A percentile compares a stretch with the other conserved stretches of the same genome.
phyloP scores from a whole-genome alignment of 805 yeast genomes.

The Pichia insulana region DNA sequence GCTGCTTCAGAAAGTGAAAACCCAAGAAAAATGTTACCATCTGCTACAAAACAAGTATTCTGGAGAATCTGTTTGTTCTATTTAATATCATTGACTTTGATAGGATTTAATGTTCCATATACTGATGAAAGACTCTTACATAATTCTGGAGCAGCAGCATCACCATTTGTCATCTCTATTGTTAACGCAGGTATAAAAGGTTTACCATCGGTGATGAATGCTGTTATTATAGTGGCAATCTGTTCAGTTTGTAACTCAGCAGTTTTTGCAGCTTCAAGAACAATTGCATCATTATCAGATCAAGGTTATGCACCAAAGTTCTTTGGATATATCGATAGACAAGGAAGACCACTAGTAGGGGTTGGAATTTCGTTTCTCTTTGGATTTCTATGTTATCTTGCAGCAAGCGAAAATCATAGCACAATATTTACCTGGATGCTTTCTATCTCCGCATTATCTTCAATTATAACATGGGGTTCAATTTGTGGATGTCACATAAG shows the following conservation, averaged over 20 bases:
- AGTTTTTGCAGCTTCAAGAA: conserved; percentile 42
- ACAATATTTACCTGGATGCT: conserved; percentile 54
- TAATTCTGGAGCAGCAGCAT: conserved; percentile 45
- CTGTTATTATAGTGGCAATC: conserved; percentile 46
- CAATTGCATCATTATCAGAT: conserved; percentile 47
- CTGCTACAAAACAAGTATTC: conserved; percentile 46
- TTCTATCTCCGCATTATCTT: conserved; percentile 53
- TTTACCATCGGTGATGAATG: conserved; percentile 55
- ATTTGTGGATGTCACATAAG: conserved; percentile 48
- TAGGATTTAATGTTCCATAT: conserved; percentile 52
- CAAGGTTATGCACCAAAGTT: conserved; percentile 55
- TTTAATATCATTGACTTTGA: conserved; percentile 40
- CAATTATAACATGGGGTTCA: conserved; percentile 53
- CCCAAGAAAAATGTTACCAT: conserved; percentile 49
- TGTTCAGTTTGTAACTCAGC: conserved; percentile 54
- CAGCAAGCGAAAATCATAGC: conserved; percentile 35
- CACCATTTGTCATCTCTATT: conserved; percentile 65
- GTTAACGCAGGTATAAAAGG: conserved; percentile 40
- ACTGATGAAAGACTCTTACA: conserved; percentile 36
- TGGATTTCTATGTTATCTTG: conserved; percentile 56
- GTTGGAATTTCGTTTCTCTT: conserved; percentile 47
- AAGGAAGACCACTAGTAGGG: conserved; percentile 45
- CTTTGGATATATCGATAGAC: conserved; percentile 45
- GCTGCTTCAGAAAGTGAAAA: conserved; percentile 50
- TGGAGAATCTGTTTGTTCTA: conserved; percentile 47